These are phyloP conservation scores for Millerozyma acaciae DNA, from an alignment of 805 yeast species.

Conservation along the genomic window DNA sequence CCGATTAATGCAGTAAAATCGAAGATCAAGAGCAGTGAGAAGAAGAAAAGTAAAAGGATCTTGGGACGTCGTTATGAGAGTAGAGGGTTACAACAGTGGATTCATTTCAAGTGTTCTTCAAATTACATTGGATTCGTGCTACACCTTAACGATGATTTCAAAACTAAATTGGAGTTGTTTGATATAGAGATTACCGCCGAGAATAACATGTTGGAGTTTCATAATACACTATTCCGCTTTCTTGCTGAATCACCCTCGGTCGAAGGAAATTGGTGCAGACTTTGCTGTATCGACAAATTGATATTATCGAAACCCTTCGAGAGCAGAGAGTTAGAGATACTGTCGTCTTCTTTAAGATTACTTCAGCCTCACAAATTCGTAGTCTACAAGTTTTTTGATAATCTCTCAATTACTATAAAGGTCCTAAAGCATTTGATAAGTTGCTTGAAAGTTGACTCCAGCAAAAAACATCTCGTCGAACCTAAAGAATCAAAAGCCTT, in stretches of 20 bases:
- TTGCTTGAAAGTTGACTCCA: slow-evolving; percentile 15
- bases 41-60: too few relatives aligned
- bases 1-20: slow-evolving; percentile 24
- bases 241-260: slow-evolving; percentile 52
- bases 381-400: slow-evolving; percentile 36
- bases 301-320: slow-evolving; percentile 9
- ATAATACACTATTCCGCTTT: slow-evolving; percentile 31
- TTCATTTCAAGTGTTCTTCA: slow-evolving; percentile 17
- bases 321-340: slow-evolving; percentile 16
- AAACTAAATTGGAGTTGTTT: slow-evolving; percentile 43
- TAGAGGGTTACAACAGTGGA: too few relatives aligned
- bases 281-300: slow-evolving; percentile 34
- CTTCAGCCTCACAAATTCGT: slow-evolving; percentile 38
- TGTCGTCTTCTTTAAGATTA: slow-evolving; percentile 24
- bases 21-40: slow-evolving; percentile 21
- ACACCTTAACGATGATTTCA: slow-evolving; percentile 47
- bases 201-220: slow-evolving; percentile 10
- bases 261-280: slow-evolving; percentile 46
- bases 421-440: slow-evolving; percentile 30
- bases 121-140: slow-evolving; percentile 24
- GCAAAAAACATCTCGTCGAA: slow-evolving; percentile 17
- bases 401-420: slow-evolving; percentile 31
- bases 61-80: too few relatives aligned
- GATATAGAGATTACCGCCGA: slow-evolving; percentile 8
- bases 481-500: slow-evolving; percentile 30